These are phyloP conservation scores for Kwoniella shivajii DNA, from an alignment of 1,284 basidiomycete species.

Conservation along the genomic window DNA sequence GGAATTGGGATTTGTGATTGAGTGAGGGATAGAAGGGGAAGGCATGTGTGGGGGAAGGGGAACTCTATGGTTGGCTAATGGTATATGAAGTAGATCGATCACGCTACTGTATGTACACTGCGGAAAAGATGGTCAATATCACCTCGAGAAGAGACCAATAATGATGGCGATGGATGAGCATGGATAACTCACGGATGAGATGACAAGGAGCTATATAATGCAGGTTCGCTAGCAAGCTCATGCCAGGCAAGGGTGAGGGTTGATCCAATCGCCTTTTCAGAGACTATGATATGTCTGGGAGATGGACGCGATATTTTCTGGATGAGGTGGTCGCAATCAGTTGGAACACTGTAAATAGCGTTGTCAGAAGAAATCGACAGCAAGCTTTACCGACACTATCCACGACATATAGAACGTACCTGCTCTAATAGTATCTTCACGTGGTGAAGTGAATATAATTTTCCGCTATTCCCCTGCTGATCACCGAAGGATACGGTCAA, in stretches of 20 bases:
- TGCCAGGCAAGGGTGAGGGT: not conserved
- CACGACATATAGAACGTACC: too few relatives aligned
- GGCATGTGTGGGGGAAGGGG: not conserved
- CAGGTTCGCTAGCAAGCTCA: not conserved
- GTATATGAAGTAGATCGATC: too few relatives aligned
- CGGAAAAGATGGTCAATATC: not conserved
- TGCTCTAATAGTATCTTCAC: too few relatives aligned
- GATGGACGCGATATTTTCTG: too few relatives aligned
- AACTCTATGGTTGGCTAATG: too few relatives aligned
- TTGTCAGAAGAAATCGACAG: too few relatives aligned
- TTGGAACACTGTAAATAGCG: too few relatives aligned
- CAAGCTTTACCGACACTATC: not conserved
- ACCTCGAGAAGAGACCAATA: not conserved
- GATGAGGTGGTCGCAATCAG: too few relatives aligned
- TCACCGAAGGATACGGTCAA: not conserved
- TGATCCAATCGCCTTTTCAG: not conserved
- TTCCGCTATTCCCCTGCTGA: too few relatives aligned
- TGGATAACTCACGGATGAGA: not conserved
- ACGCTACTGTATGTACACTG: too few relatives aligned
- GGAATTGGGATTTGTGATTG: conserved; percentile 4
- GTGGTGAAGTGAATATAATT: too few relatives aligned
- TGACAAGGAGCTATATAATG: not conserved
- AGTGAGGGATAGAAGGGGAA: not conserved
- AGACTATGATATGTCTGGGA: too few relatives aligned
- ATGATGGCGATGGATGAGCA: not conserved